phyloP scores from a whole-genome alignment of 73 alveolate genomes.

The Paramecium bursaria region DNA sequence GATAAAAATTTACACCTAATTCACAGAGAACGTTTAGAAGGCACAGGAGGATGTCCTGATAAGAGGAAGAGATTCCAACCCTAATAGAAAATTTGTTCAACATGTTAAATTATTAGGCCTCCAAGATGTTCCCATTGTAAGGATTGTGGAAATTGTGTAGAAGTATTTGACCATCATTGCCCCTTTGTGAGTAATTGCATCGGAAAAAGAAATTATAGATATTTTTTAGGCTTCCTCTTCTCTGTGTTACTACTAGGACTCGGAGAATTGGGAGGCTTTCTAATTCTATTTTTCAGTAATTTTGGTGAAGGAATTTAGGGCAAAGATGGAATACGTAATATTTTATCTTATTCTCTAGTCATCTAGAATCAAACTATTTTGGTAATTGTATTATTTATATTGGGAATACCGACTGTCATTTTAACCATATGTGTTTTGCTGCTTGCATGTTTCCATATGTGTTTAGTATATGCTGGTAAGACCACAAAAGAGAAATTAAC shows the following conservation, averaged over 20 bases:
- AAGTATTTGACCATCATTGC: conserved; percentile 98
- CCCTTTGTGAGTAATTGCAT: conserved; percentile 96
- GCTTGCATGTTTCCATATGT: conserved; percentile 58
- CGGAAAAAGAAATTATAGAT: conserved; percentile 82
- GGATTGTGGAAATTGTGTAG: conserved; percentile 96
- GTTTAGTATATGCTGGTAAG: conserved; percentile 60
- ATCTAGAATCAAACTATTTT: conserved; percentile 62
- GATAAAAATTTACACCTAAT: conserved; percentile 27
- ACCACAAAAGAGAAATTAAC: conserved; percentile 65
- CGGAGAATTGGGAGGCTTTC: conserved; percentile 67
- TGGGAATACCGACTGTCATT: conserved; percentile 67
- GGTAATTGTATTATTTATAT: conserved; percentile 48
- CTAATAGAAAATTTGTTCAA: conserved; percentile 84
- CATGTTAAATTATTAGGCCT: conserved; percentile 94
- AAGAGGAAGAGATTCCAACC: conserved; percentile 18
- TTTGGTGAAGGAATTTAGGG: conserved; percentile 62
- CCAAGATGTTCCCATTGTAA: conserved; percentile 96
- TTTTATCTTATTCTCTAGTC: background rate
- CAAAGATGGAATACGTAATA: conserved; percentile 46
- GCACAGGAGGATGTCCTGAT: conserved; percentile 45
- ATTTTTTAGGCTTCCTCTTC: conserved; percentile 63
- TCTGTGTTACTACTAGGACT: conserved; percentile 59
- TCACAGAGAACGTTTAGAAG: conserved; percentile 10
- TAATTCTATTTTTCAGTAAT: conserved; percentile 61
- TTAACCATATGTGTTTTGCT: conserved; percentile 60